phyloP scores from a whole-genome alignment of 2,329 filamentous ascomycete genomes.

The Lithohypha guttulata region DNA sequence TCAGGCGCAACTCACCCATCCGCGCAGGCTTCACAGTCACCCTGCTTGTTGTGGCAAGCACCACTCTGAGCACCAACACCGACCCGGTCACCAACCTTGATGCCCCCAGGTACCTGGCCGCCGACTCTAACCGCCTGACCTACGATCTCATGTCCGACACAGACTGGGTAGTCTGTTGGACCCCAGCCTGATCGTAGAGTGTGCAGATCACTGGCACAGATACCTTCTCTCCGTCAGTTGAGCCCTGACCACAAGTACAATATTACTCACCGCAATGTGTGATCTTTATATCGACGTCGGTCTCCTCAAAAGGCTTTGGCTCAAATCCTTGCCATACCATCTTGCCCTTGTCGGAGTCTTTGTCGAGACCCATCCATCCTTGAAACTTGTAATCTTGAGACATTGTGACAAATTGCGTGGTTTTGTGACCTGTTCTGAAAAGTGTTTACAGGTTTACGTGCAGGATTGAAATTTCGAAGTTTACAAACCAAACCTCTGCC shows the following conservation, averaged over 20 bases:
- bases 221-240: conserved; percentile 30
- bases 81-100: conserved; percentile 53
- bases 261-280: conserved; percentile 53
- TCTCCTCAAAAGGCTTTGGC: conserved; percentile 41
- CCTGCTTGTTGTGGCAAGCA: conserved; percentile 39
- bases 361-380: conserved; percentile 45
- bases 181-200: conserved; percentile 17
- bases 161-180: conserved; percentile 35
- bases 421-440: too few species aligned
- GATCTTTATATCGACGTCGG: conserved; percentile 54
- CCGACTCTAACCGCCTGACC: conserved; percentile 48
- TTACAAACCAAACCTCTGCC: too few species aligned
- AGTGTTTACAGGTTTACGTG: too few species aligned
- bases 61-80: conserved; percentile 51
- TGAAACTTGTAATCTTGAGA: conserved; percentile 37
- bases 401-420: conserved; percentile 22
- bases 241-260: too few species aligned
- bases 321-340: conserved; percentile 23
- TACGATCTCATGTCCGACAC: conserved; percentile 56
- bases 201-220: conserved; percentile 52
- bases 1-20: conserved; percentile 26
- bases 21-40: conserved; percentile 44
- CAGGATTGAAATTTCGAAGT: too few species aligned
- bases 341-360: conserved; percentile 39
- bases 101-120: conserved; percentile 28